A percentile compares a stretch with the other conserved stretches of the same genome.
phyloP scores from a whole-genome alignment of 257 asterid genomes.

The Ajuga chamaepitys region DNA sequence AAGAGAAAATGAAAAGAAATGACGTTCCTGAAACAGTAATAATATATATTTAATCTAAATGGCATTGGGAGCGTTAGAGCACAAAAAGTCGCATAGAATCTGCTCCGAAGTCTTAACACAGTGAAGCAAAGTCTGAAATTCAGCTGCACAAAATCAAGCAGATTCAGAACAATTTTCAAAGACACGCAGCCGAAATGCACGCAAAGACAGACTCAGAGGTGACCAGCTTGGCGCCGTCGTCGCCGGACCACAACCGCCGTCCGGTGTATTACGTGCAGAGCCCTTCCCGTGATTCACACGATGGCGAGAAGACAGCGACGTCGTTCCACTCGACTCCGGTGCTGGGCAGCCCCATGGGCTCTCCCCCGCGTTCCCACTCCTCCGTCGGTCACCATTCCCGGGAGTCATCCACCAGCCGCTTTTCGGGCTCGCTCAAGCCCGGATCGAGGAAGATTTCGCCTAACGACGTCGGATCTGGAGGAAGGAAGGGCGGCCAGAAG shows the following conservation, averaged over 20 bases:
- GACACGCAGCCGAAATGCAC: slow-evolving; percentile 44
- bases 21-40: background rate
- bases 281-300: slow-evolving; percentile 89
- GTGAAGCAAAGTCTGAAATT: slow-evolving; percentile 1
- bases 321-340: slow-evolving; percentile 86
- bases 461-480: slow-evolving; percentile 60
- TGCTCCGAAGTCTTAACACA: background rate
- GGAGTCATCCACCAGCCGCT: slow-evolving; percentile 84
- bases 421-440: slow-evolving; percentile 73
- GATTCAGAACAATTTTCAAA: too few species aligned
- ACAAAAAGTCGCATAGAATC: background rate
- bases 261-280: slow-evolving; percentile 91
- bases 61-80: background rate
- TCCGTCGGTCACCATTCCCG: slow-evolving; percentile 81
- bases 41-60: background rate
- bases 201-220: slow-evolving; percentile 90
- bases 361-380: slow-evolving; percentile 90
- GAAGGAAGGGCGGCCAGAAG: slow-evolving; percentile 36
- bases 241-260: slow-evolving; percentile 74
- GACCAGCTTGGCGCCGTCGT: slow-evolving; percentile 80
- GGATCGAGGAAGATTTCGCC: slow-evolving; percentile 72
- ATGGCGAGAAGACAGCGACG: slow-evolving; percentile 80
- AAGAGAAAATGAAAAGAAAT: background rate
- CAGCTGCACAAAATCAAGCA: background rate
- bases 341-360: slow-evolving; percentile 65